Conservation (phyloP, 2,329 filamentous ascomycete species). For the Escovopsis weberi region DNA sequence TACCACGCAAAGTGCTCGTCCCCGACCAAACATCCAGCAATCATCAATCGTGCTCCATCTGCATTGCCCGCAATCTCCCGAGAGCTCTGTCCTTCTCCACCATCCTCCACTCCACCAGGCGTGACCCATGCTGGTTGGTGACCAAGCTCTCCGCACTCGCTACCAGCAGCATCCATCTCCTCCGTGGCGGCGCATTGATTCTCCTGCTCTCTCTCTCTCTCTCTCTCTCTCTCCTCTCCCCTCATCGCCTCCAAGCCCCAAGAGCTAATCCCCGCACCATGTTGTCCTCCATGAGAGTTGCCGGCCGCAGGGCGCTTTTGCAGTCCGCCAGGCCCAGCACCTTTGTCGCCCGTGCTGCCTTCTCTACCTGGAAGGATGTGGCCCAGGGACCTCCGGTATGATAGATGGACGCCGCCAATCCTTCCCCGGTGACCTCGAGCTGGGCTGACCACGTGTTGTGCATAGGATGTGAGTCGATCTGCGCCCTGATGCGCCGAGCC, state of each 20-base stretch:
- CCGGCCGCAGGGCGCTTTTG: conserved; percentile 33
- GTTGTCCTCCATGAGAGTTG: conserved; percentile 41
- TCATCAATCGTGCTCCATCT: too few relatives aligned
- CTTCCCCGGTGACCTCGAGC: conserved; percentile 8
- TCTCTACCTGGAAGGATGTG: conserved; percentile 78
- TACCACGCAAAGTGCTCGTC: too few relatives aligned
- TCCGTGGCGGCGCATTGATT: background rate
- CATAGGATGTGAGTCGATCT: conserved; percentile 23
- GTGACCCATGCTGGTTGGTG: too few relatives aligned
- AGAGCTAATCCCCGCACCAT: conserved; percentile 19
- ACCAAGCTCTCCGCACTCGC: too few relatives aligned
- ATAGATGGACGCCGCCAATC: conserved; percentile 12
- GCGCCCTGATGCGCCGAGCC: too few relatives aligned
- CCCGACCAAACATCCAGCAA: too few relatives aligned
- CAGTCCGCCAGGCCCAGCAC: conserved; percentile 26
- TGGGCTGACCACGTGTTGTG: background rate
- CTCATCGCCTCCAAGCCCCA: background rate
- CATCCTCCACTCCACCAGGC: too few relatives aligned
- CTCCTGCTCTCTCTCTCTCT: conserved; percentile 3
- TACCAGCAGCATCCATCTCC: too few relatives aligned
- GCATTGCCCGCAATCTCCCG: too few relatives aligned
- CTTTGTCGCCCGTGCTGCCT: conserved; percentile 36
- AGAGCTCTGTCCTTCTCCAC: too few relatives aligned
- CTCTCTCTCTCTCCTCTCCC: conserved; percentile 1
- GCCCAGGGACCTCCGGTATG: conserved; percentile 87